Evolutionary conservation across 75 land plant genomes (phyloP).

Genomic region (Isoetes taiwanensis): DNA sequence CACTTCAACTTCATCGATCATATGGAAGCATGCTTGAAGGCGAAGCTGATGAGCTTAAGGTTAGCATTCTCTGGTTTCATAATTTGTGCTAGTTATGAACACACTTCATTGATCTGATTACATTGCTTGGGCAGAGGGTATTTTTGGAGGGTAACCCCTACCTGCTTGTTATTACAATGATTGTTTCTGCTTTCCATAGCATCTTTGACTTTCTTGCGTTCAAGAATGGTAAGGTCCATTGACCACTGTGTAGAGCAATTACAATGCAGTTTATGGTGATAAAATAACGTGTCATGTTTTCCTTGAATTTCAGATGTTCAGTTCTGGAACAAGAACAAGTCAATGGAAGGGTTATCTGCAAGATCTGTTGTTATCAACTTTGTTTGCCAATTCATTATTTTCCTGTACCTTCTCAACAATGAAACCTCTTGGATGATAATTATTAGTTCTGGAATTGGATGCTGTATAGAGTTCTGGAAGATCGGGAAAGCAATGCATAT

Average conservation of each 20-base stretch:
- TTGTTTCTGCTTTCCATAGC: conserved; percentile 78
- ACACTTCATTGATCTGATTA: too few species aligned
- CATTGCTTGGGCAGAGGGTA: conserved; percentile 57
- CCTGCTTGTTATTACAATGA: conserved; percentile 65
- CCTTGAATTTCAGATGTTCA: conserved; percentile 61
- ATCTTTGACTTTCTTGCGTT: conserved; percentile 92
- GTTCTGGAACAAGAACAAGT: conserved; percentile 98
- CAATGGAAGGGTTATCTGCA: conserved; percentile 98
- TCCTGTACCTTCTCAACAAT: conserved; percentile 92
- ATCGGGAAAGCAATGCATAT: conserved; percentile 99
- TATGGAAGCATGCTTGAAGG: conserved; percentile 99
- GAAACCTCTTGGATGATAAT: conserved; percentile 99
- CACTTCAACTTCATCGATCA: conserved; percentile 82
- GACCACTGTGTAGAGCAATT: not conserved
- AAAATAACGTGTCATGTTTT: not conserved
- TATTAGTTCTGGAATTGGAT: conserved; percentile 89
- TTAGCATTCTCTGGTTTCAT: too few species aligned
- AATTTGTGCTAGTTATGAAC: too few species aligned
- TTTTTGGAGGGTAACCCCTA: conserved; percentile 96
- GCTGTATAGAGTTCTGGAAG: conserved; percentile 99
- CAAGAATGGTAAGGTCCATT: conserved; percentile 62
- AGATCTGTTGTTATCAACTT: conserved; percentile 91
- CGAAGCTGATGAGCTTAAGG: conserved; percentile 98
- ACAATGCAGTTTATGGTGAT: not conserved
- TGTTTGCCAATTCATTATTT: conserved; percentile 72